phyloP scores from a whole-genome alignment of 257 asterid species.

The Rhazya stricta region DNA sequence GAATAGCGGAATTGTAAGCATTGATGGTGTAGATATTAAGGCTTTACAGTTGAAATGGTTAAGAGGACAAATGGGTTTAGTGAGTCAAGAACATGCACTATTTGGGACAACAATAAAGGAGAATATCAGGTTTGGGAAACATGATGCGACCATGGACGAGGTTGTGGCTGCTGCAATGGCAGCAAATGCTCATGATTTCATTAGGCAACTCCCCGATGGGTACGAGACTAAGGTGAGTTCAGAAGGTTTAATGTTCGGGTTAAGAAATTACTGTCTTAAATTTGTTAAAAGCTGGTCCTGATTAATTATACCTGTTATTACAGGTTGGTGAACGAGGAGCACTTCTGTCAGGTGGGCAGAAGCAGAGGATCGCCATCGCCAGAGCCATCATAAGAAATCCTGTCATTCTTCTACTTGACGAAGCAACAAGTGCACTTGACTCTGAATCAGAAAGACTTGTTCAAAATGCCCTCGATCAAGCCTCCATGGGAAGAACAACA shows the following conservation, averaged over 20 bases:
- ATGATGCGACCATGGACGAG: slow-evolving; percentile 66
- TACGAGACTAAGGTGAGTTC: slow-evolving; percentile 68
- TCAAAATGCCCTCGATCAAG: slow-evolving; percentile 78
- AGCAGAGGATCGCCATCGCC: slow-evolving; percentile 85
- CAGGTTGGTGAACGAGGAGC: slow-evolving; percentile 89
- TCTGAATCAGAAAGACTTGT: slow-evolving; percentile 79
- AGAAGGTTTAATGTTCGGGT: background rate
- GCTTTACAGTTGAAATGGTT: slow-evolving; percentile 64
- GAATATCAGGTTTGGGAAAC: slow-evolving; percentile 69
- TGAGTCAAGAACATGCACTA: slow-evolving; percentile 84
- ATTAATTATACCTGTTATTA: background rate
- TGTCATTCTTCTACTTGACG: slow-evolving; percentile 76
- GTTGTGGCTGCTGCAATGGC: slow-evolving; percentile 75
- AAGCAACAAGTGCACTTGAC: slow-evolving; percentile 93
- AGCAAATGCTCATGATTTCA: slow-evolving; percentile 80
- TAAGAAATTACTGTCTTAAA: background rate
- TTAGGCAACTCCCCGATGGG: slow-evolving; percentile 72
- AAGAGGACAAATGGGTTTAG: slow-evolving; percentile 75
- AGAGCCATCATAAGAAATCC: slow-evolving; percentile 77
- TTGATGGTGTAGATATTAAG: slow-evolving; percentile 64
- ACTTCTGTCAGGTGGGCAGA: slow-evolving; percentile 79
- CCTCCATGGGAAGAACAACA: slow-evolving; percentile 82
- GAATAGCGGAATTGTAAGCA: slow-evolving; percentile 40
- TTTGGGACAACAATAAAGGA: slow-evolving; percentile 75
- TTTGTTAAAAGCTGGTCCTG: background rate